These are phyloP conservation scores for Pugionium cornutum DNA, from an alignment of 345 rosid species.

Conservation along the genomic window DNA sequence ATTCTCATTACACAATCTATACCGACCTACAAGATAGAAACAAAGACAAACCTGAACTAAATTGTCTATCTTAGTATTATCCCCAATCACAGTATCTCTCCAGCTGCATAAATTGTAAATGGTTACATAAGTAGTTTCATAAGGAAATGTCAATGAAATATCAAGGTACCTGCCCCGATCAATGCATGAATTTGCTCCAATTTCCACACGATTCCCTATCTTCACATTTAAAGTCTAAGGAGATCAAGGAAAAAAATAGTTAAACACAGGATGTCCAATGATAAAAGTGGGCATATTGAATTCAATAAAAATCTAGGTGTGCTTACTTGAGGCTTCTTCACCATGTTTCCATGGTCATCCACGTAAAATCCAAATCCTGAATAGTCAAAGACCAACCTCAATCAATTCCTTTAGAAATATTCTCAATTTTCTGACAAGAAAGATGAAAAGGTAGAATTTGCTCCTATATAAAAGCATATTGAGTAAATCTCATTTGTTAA, in stretches of 20 bases:
- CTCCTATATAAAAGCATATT: neutral
- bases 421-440: neutral
- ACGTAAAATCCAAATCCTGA: slow-evolving; percentile 86
- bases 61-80: slow-evolving; percentile 78
- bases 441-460: neutral
- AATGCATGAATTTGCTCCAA: slow-evolving; percentile 86
- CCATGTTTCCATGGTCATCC: slow-evolving; percentile 63
- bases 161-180: slow-evolving; percentile 77
- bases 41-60: slow-evolving; percentile 65
- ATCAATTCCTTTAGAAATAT: neutral
- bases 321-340: slow-evolving; percentile 86
- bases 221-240: slow-evolving; percentile 56
- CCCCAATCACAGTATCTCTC: slow-evolving; percentile 81
- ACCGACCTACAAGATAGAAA: slow-evolving; percentile 11
- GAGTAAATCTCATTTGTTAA: neutral
- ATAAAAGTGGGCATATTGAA: neutral
- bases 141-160: neutral
- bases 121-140: neutral
- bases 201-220: slow-evolving; percentile 76
- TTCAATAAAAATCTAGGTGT: slow-evolving; percentile 16
- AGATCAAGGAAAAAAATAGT: neutral
- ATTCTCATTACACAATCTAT: slow-evolving; percentile 22
- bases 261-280: neutral
- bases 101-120: slow-evolving; percentile 57
- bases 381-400: slow-evolving; percentile 9